Base-by-base conservation (phyloP, 495 filamentous ascomycete species). In the Lasiosphaeria hispida region DNA sequence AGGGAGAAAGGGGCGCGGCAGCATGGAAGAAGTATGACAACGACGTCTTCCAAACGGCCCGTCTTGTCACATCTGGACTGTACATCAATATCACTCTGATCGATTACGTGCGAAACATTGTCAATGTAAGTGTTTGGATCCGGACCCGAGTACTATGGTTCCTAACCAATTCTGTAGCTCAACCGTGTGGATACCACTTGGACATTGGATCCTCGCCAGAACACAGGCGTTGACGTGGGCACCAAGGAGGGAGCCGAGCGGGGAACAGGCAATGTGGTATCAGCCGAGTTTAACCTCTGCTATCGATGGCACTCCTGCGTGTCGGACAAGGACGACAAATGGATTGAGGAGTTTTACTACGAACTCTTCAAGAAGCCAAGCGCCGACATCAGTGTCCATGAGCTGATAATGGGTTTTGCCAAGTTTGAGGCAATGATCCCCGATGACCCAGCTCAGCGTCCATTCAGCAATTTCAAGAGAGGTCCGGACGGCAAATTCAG, bases 81-180 rank as follows among this genome's bases (percentile, higher is more conserved):
- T 94, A 92, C 69, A 89, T 91, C 66, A 92, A 94, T 76, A 88
- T 91, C 62, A 85, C 89, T 7, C 75, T 94, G 35, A 80, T 88
- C 56, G 90, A 95, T 64, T 95, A 95, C 67, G 80, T 95, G 38
- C 85, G 90, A 23, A 91, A 88, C 15, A 92, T 95, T 61, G 78
- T 94, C 70, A 92, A 92, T 47, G 60, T 76, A 51, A 62, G 69
- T 41, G 0, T 1, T 39, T 19, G 4, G 0, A 13, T 3, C 8
- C 19, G 7, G 1, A 10, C 0, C 42, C 1, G n/a, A 5, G 13
- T 1, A 6, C 19, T 9, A 1, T 38, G 15, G 13, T 43, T 63
- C 30, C 23, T 30, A 2, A 30, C 23, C 5, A 59, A 43, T 7
- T 0, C 10, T 9, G 0, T 17, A 72, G 67, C 69, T 92, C 55